A percentile compares a stretch with the other conserved stretches of the same genome.
Evolutionary conservation across 352 stramenopile species (phyloP).

Genomic region (Thalassiosira mediterranea): DNA sequence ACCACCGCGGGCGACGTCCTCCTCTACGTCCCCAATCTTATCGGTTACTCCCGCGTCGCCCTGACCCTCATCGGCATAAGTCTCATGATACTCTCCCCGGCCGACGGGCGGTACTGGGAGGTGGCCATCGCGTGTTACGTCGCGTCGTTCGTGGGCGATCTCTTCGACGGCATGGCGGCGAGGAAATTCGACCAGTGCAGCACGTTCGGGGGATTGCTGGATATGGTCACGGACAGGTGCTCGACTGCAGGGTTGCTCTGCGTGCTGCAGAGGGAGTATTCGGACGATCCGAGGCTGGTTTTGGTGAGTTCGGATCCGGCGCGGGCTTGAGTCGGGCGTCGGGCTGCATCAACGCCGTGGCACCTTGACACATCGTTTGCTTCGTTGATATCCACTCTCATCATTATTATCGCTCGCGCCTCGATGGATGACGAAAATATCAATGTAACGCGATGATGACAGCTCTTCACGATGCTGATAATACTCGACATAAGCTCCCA

Average conservation of each 20-base stretch:
- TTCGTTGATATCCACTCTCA: background rate
- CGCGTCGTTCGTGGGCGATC: slow-evolving; percentile 95
- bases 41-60: slow-evolving; percentile 92
- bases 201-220: slow-evolving; percentile 93
- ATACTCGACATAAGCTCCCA: slow-evolving; percentile 97
- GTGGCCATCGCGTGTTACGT: slow-evolving; percentile 85
- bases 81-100: slow-evolving; percentile 78
- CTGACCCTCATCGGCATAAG: slow-evolving; percentile 88
- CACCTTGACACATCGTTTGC: background rate
- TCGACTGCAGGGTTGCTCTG: slow-evolving; percentile 94
- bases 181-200: slow-evolving; percentile 95
- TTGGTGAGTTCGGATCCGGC: slow-evolving; percentile 50
- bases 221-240: slow-evolving; percentile 98
- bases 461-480: slow-evolving; percentile 85
- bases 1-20: slow-evolving; percentile 73
- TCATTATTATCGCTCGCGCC: slow-evolving; percentile 7
- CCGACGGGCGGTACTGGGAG: slow-evolving; percentile 33
- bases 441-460: too few species aligned
- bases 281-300: slow-evolving; percentile 40
- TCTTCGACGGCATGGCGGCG: slow-evolving; percentile 97
- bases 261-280: slow-evolving; percentile 92
- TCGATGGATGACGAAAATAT: too few species aligned
- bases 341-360: background rate
- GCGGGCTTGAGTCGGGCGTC: too few species aligned
- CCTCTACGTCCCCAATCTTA: slow-evolving; percentile 95